Evolutionary conservation across 2,329 filamentous ascomycete genomes (phyloP).

Genomic region (Cladophialophora bantiana): DNA sequence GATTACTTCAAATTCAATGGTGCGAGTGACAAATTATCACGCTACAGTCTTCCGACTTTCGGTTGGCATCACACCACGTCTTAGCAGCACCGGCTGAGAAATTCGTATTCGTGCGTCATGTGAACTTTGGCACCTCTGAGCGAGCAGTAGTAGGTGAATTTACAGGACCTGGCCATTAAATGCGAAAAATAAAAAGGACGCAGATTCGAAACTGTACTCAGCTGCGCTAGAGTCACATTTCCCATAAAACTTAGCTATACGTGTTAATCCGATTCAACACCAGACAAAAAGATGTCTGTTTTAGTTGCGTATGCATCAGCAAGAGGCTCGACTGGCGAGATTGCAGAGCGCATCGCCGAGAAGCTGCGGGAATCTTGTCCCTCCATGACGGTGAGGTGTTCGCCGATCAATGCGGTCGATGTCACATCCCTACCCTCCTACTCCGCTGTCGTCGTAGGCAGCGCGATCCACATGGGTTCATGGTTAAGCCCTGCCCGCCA

Average conservation of each 20-base stretch:
- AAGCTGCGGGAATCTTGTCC: not conserved
- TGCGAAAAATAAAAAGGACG: not conserved
- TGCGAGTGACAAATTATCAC: not conserved
- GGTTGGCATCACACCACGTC: not conserved
- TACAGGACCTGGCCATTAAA: not conserved
- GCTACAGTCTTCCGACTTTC: not conserved
- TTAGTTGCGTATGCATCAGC: not conserved
- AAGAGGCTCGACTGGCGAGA: not conserved
- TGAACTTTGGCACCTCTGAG: not conserved
- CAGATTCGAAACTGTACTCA: not conserved
- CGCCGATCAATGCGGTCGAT: not conserved
- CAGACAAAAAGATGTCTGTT: slow-evolving; percentile 25
- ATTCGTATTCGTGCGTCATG: not conserved
- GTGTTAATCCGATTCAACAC: not conserved
- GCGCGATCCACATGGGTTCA: not conserved
- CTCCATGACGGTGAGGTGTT: not conserved
- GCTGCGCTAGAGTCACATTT: not conserved
- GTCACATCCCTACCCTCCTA: not conserved
- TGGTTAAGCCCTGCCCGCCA: not conserved
- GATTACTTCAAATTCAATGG: too few species aligned
- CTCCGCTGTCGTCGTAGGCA: not conserved
- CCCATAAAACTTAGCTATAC: not conserved
- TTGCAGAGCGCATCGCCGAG: not conserved
- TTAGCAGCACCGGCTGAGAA: not conserved
- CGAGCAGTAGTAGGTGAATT: not conserved